phyloP scores from a whole-genome alignment of 108 stramenopile species.

The Cylindrotheca closterium region DNA sequence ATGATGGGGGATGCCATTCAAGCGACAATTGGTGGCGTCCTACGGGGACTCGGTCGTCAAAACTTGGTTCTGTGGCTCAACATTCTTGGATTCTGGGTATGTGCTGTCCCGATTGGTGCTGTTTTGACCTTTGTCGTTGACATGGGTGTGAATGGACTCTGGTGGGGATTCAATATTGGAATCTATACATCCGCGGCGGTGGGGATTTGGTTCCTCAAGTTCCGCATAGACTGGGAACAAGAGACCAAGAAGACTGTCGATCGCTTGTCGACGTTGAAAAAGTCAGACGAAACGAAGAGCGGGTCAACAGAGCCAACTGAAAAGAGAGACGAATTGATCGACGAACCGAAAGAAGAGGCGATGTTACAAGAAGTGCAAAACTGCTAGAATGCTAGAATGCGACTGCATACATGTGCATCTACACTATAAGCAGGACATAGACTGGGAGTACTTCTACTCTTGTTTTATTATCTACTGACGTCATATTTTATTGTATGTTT shows the following conservation, averaged over 20 bases:
- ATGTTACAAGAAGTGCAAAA: no score
- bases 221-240: slow-evolving; percentile 6
- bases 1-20: slow-evolving; percentile 36
- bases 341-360: neutral
- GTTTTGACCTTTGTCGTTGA: slow-evolving; percentile 27
- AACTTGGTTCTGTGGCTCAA: slow-evolving; percentile 25
- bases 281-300: neutral
- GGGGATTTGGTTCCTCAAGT: neutral
- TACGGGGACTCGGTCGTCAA: slow-evolving; percentile 40
- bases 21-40: slow-evolving; percentile 30
- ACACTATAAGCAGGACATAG: no score
- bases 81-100: slow-evolving; percentile 34
- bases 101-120: slow-evolving; percentile 26
- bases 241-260: slow-evolving; percentile 1
- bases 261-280: slow-evolving; percentile 9
- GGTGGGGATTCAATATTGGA: slow-evolving; percentile 15
- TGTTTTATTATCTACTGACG: no score
- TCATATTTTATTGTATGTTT: no score
- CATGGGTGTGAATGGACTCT: slow-evolving; percentile 14
- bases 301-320: neutral
- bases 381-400: no score
- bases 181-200: neutral
- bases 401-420: no score
- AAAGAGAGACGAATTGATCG: neutral
- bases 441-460: no score